A percentile compares a stretch with the other conserved stretches of the same genome.
These are phyloP conservation scores for Cladosporium colombiae DNA, from an alignment of 2,329 filamentous ascomycete species.

Conservation along the genomic window DNA sequence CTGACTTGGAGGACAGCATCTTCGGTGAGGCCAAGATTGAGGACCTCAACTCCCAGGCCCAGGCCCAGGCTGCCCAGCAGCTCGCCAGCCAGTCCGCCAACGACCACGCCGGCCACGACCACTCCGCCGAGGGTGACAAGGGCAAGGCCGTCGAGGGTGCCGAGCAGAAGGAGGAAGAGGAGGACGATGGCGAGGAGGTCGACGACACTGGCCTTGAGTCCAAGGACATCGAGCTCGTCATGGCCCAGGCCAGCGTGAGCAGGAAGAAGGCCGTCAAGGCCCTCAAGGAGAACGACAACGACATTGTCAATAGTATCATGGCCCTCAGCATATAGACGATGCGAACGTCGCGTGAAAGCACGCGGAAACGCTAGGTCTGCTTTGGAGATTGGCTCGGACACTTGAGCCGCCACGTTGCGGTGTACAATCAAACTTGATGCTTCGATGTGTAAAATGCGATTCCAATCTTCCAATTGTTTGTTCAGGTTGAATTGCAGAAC, in stretches of 20 bases:
- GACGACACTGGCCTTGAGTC: slow-evolving; percentile 93
- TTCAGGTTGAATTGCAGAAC: background rate
- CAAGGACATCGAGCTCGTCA: slow-evolving; percentile 99
- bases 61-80: slow-evolving; percentile 93
- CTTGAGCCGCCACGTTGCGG: slow-evolving; percentile 16
- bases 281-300: slow-evolving; percentile 98
- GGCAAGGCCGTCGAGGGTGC: slow-evolving; percentile 66
- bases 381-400: slow-evolving; percentile 15
- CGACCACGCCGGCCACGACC: slow-evolving; percentile 71
- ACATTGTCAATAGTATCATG: slow-evolving; percentile 99
- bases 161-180: slow-evolving; percentile 63
- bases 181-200: slow-evolving; percentile 93
- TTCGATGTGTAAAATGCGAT: slow-evolving; percentile 19
- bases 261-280: slow-evolving; percentile 99
- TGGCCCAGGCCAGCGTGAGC: slow-evolving; percentile 95
- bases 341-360: slow-evolving; percentile 1
- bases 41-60: slow-evolving; percentile 97
- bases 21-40: slow-evolving; percentile 99
- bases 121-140: slow-evolving; percentile 78
- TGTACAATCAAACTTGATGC: slow-evolving; percentile 20
- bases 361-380: slow-evolving; percentile 12
- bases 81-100: slow-evolving; percentile 73
- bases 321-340: slow-evolving; percentile 63
- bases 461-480: background rate
- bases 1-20: slow-evolving; percentile 61